Evolutionary conservation across 2,329 filamentous ascomycete genomes (phyloP), one percentile per base, ranked within the genome.

Genomic region (Fusarium odoratissimum): DNA sequence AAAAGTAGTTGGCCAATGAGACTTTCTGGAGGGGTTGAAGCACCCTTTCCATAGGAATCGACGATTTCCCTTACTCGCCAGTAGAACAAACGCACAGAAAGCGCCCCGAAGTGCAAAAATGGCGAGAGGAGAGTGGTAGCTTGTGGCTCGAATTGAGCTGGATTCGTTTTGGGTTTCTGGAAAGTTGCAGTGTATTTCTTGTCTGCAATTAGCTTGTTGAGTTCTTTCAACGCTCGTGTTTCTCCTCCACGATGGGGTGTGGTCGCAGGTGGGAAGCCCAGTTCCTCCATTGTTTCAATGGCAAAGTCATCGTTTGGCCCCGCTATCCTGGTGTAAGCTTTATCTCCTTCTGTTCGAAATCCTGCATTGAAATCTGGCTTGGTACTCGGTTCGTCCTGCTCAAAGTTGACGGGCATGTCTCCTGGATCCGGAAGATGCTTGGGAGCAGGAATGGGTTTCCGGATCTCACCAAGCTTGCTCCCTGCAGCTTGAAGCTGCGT

Each of bases 1-100:
- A 95, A 95, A 16, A 94, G 84, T 3, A 95, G 81, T 75, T 95
- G 93, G 6, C 93, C 93, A 0, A 87, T 90, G 21, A 95, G 80
- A 68, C 89, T 92, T n/a, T 89, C 89, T 0, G 93, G 93, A 1
- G 91, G 90, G 31, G 84, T 83, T 12, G 89, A 91, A 6, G 88
- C 88, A 5, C 85, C 85, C 38, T 85, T 85, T 38, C 87, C 87
- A 75, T 89, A 90, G 16, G 83, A 82, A 8, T 87, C 82, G 5
- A 93, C 85, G 2, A 92, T 86, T 31, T 91, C 89, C 76, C 91
- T 87, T 0, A 90, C 90, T 30, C 88, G 86, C 89, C 92, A 93
- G 82, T 93, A 95, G 80, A 95, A 92, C 60, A 91, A 87, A 5
- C 93, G 87, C 14, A 90, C 86, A n/a, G 89, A 91, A 13, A 95